Percentiles rank a stretch among this genome's conserved stretches.
Conservation (phyloP, 2,329 filamentous ascomycete species). For the Penicillium palitans region DNA sequence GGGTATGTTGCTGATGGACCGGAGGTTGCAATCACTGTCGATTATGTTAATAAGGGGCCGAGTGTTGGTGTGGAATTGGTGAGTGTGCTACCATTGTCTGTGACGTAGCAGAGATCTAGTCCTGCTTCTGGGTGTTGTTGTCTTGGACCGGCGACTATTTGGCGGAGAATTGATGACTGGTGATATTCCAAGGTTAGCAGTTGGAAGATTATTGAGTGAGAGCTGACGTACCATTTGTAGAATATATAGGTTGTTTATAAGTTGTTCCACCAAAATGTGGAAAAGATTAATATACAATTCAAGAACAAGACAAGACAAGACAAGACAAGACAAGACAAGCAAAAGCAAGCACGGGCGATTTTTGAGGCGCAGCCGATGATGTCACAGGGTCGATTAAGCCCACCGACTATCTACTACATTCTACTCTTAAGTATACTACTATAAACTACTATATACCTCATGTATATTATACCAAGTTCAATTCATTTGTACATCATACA, state of each 20-base stretch:
- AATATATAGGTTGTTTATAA: not conserved
- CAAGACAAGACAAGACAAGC: not conserved
- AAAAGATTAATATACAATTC: not conserved
- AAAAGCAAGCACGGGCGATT: not conserved
- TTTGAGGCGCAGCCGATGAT: slow-evolving; percentile 8
- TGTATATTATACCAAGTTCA: not conserved
- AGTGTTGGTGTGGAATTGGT: not conserved
- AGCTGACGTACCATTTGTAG: slow-evolving; percentile 4
- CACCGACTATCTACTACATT: too few relatives aligned
- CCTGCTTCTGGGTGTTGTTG: slow-evolving; percentile 81
- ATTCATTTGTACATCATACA: slow-evolving; percentile 7
- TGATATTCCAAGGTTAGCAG: not conserved
- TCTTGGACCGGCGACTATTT: slow-evolving; percentile 87
- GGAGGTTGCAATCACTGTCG: slow-evolving; percentile 67
- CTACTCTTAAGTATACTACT: too few relatives aligned
- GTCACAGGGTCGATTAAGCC: slow-evolving; percentile 4
- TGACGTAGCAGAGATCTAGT: slow-evolving; percentile 94
- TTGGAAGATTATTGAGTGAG: not conserved
- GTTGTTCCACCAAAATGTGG: not conserved
- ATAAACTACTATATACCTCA: too few relatives aligned
- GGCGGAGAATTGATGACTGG: slow-evolving; percentile 74
- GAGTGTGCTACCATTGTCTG: slow-evolving; percentile 60
- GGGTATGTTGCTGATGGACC: slow-evolving; percentile 88
- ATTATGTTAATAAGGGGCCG: not conserved
- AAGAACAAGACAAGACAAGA: not conserved